Conservation (phyloP, 225 moss, liverwort and hornwort species). For the Sphagnum contortum region DNA sequence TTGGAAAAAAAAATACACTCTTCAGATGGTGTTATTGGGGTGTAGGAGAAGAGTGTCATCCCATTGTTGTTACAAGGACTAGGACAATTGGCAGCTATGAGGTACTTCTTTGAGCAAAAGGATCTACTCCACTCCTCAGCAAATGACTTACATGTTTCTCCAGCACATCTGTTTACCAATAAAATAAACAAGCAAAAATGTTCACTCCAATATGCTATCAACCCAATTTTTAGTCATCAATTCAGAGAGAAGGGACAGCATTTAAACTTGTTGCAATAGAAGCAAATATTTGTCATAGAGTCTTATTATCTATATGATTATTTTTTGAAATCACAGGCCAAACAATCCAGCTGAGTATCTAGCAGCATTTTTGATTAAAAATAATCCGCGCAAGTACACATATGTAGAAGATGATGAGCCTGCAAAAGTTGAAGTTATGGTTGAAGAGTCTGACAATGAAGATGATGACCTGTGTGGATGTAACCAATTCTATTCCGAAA, state of each 20-base stretch:
- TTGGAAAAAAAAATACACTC: not conserved
- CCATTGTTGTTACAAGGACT: slow-evolving; percentile 43
- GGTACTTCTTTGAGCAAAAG: slow-evolving; percentile 5
- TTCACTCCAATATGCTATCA: not conserved
- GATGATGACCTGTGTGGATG: slow-evolving; percentile 25
- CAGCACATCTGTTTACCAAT: not conserved
- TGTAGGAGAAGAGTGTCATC: slow-evolving; percentile 34
- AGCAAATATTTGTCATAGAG: no score
- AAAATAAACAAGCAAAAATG: not conserved
- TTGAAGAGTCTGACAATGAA: slow-evolving; percentile 7
- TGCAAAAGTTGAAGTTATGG: slow-evolving; percentile 16
- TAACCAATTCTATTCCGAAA: not conserved
- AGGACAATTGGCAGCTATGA: slow-evolving; percentile 20
- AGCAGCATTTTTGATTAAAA: slow-evolving; percentile 29
- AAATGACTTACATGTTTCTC: no score
- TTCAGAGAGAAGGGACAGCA: not conserved
- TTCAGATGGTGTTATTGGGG: not conserved
- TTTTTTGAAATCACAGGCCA: slow-evolving; percentile 12
- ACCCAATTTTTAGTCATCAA: not conserved
- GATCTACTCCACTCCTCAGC: no score
- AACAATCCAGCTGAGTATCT: slow-evolving; percentile 44
- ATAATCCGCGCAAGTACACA: slow-evolving; percentile 27
- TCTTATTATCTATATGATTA: no score
- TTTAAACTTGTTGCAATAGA: no score
- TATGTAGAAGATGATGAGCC: slow-evolving; percentile 31